A percentile compares a stretch with the other conserved stretches of the same genome.
Conservation (phyloP, 139 green algal genomes). For the Chlamydomonas schloesseri region DNA sequence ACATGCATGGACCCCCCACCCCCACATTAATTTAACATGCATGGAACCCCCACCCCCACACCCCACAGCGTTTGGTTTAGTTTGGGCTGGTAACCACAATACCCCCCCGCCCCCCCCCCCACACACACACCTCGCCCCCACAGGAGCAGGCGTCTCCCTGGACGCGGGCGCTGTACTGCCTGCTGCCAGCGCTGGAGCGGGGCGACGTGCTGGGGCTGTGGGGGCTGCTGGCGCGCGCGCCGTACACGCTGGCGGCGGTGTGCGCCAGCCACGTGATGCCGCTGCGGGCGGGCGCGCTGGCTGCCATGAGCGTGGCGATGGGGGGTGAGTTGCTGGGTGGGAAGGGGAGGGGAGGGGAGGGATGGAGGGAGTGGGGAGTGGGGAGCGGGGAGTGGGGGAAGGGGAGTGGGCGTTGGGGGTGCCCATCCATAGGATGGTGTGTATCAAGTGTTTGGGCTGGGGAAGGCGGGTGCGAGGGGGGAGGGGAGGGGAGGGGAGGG, state of each 20-base stretch:
- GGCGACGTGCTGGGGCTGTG: background rate
- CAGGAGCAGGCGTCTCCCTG: conserved; percentile 35
- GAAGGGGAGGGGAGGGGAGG: background rate
- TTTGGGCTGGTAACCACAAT: no score
- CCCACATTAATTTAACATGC: no score
- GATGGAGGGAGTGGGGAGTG: background rate
- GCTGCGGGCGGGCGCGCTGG: background rate
- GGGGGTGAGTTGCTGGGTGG: background rate
- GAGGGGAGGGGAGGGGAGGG: no score
- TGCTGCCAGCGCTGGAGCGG: background rate
- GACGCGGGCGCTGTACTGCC: background rate
- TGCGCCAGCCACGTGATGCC: conserved; percentile 12
- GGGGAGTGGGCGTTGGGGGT: no score
- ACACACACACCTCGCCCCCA: background rate
- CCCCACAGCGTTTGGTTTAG: no score
- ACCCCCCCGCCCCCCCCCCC: background rate
- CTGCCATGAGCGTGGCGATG: conserved; percentile 19
- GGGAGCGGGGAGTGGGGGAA: no score
- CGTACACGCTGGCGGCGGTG: conserved; percentile 30
- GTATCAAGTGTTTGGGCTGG: no score
- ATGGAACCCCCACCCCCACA: no score
- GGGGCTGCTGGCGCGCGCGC: background rate
- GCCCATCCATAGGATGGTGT: no score
- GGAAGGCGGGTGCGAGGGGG: no score
- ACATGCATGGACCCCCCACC: no score